Evolutionary conservation across 31 red algal species (phyloP), one percentile per base, ranked within the genome.

Genomic region (Bonnemaisonia californica): DNA sequence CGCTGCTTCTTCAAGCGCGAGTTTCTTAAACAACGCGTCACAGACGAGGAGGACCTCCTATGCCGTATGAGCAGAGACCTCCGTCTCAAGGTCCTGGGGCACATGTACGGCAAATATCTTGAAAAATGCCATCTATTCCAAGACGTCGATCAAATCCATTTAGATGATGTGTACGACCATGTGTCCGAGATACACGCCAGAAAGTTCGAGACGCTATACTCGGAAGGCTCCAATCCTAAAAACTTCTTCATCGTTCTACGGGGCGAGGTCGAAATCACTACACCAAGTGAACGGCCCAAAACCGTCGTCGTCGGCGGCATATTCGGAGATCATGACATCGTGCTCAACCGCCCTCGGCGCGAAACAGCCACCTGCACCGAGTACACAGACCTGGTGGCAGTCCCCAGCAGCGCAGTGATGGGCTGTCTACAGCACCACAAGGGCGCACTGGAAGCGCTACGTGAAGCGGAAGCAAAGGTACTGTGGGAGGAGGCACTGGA

Each of bases 321-420:
- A 11, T 90, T 90, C 77, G 87, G 87, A 9, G 87, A 90, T 23
- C 41, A 76, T 22, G 87, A 83, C 61, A 28, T 90, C 4, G 31
- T 90, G 26, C 83, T 90, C 62, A 40, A 82, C 35, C 87, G 79
- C 37, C 39, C 39, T 21, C 87, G 87, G 32, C 30, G 74, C 57
- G 67, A 47, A 7, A 28, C 18, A 9, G 87, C 87, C 22, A 26
- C 60, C 9, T 78, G 77, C 62, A 57, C 32, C 19, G 64, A 71
- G 21, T 77, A 65, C 69, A 82, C 78, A 28, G 79, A 74, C 32
- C 48, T 90, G n/a, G 69, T 82, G 21, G 32, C 51, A 31, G 87
- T 90, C 3, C 79, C 87, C 18, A 48, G 78, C 12, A 37, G 47
- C 21, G 87, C 87, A 19, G 78, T 90, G 24, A 81, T 90, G 62